Percentiles rank a stretch among this genome's conserved stretches.
Conservation (phyloP, 768 basidiomycete species). For the Vararia minispora region DNA sequence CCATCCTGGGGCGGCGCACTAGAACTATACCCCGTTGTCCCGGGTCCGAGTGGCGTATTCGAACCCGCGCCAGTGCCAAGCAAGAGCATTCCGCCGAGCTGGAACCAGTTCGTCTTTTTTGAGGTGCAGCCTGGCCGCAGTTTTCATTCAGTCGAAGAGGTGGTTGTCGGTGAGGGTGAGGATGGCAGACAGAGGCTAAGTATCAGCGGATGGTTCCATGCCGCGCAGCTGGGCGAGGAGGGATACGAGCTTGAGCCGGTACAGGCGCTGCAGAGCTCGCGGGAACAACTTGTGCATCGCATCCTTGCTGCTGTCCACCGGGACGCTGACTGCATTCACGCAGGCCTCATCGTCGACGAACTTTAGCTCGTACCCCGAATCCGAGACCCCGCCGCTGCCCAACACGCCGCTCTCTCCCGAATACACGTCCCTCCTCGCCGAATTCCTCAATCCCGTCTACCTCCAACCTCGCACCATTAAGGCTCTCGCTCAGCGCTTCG, state of each 20-base stretch:
- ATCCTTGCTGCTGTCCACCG: constrained; percentile 3
- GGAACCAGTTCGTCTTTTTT: constrained; percentile 86
- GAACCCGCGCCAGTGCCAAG: constrained; percentile 59
- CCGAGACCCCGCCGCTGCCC: constrained; percentile 36
- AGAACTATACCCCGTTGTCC: constrained; percentile 74
- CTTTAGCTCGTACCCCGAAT: constrained; percentile 36
- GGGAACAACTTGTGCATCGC: constrained; percentile 81
- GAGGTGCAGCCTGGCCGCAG: constrained; percentile 92
- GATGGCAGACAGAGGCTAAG: constrained; percentile 70
- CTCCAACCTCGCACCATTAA: constrained; percentile 74
- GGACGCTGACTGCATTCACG: constrained; percentile 3
- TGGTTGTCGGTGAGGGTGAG: constrained; percentile 68
- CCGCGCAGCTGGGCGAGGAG: constrained; percentile 82
- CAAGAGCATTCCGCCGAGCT: constrained; percentile 65
- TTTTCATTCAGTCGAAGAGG: constrained; percentile 96
- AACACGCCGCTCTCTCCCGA: constrained; percentile 42
- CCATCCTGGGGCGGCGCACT: constrained; percentile 88
- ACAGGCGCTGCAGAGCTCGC: constrained; percentile 55
- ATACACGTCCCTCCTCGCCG: constrained; percentile 62
- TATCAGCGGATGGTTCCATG: constrained; percentile 97
- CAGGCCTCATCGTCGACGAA: constrained; percentile 53
- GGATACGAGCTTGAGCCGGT: constrained; percentile 53
- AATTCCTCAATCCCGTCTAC: constrained; percentile 86
- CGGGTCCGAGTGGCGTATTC: constrained; percentile 46
- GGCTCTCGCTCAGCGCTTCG: constrained; percentile 70